phyloP scores from a whole-genome alignment of 176 grass and related monocot genomes.

The Zea luxurians region DNA sequence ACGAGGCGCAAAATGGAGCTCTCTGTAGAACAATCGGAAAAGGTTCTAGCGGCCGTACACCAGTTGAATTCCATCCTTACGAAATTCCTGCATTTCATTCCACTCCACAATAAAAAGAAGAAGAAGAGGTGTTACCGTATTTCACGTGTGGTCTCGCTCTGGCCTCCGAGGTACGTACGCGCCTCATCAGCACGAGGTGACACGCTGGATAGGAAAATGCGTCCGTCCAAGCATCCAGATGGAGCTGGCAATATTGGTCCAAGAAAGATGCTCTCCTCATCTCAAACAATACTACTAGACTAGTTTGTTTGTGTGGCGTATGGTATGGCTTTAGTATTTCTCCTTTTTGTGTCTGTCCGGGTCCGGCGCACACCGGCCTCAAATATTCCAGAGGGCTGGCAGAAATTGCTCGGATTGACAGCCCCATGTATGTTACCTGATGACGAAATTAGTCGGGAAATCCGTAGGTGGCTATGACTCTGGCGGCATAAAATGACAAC shows the following conservation, averaged over 20 bases:
- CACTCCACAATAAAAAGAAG: neutral
- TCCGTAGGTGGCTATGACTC: slow-evolving; percentile 7
- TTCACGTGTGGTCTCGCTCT: neutral
- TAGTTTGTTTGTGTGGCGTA: slow-evolving; percentile 33
- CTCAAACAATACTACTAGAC: neutral
- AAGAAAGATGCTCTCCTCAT: slow-evolving; percentile 12
- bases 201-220: neutral
- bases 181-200: neutral
- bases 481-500: slow-evolving; percentile 33
- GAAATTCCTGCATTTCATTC: neutral
- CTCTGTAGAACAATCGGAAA: neutral
- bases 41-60: neutral
- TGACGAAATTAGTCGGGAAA: slow-evolving; percentile 6
- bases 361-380: slow-evolving; percentile 11
- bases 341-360: neutral
- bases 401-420: slow-evolving; percentile 30
- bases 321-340: neutral
- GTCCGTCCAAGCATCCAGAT: neutral
- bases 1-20: neutral
- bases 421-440: neutral
- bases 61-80: neutral
- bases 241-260: neutral
- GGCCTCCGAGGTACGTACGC: neutral
- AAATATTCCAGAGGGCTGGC: slow-evolving; percentile 21
- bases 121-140: neutral